Conservation (phyloP, 2,329 filamentous ascomycete species). For the Phialemonium atrogriseum region DNA sequence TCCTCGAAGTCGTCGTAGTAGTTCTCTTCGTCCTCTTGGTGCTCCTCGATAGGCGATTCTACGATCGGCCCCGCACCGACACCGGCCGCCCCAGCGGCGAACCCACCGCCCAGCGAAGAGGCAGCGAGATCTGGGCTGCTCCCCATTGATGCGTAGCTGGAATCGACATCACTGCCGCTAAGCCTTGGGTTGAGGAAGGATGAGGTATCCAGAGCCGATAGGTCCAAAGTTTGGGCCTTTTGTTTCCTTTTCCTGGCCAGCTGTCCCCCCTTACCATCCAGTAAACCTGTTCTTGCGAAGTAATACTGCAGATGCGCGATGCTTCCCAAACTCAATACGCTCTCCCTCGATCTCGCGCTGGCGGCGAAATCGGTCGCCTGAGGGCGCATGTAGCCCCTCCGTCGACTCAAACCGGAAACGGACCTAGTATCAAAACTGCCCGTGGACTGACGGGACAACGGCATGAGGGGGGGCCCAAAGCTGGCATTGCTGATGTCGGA, state of each 20-base stretch:
- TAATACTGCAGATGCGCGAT: conserved; percentile 98
- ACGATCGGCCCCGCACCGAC: conserved; percentile 27
- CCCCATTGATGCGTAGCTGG: conserved; percentile 51
- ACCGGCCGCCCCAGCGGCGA: too few species aligned
- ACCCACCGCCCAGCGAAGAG: conserved; percentile 22
- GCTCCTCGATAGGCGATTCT: conserved; percentile 38
- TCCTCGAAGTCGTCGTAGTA: conserved; percentile 53
- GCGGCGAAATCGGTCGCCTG: conserved; percentile 84
- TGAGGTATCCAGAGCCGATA: conserved; percentile 42
- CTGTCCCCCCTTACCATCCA: conserved; percentile 89
- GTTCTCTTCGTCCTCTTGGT: conserved; percentile 26
- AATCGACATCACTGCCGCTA: conserved; percentile 41
- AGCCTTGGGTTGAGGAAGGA: conserved; percentile 25
- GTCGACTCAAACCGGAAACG: conserved; percentile 29
- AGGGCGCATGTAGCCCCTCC: conserved; percentile 80
- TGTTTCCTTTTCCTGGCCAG: conserved; percentile 58
- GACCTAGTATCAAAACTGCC: conserved; percentile 26
- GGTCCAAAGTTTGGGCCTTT: conserved; percentile 49
- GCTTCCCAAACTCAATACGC: conserved; percentile 90
- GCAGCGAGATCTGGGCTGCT: conserved; percentile 48
- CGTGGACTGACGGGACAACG: conserved; percentile 37
- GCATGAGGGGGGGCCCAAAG: conserved; percentile 7
- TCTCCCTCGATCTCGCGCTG: conserved; percentile 83
- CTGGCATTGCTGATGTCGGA: conserved; percentile 31
- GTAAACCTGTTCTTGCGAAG: conserved; percentile 85